Conservation (phyloP, 306 rosid species). For the Astragalus glycyphyllos region DNA sequence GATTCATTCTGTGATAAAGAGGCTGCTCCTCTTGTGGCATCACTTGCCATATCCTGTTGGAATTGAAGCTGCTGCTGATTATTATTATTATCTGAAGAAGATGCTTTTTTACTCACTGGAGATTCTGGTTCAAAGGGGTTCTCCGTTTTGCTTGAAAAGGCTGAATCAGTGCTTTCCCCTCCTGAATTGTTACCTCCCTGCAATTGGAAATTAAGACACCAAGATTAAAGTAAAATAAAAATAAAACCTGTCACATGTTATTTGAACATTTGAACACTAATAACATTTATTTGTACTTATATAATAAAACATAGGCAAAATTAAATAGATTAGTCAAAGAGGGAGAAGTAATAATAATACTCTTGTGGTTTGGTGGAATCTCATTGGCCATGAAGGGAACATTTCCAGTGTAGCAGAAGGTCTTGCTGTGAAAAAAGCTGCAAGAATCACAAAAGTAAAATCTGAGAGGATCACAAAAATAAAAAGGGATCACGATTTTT, state of each 20-base stretch:
- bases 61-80: slow-evolving; percentile 41
- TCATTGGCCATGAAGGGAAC: slow-evolving; percentile 99
- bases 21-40: slow-evolving; percentile 54
- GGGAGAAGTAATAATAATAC: slow-evolving; percentile 43
- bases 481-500: slow-evolving; percentile 15
- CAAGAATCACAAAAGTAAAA: slow-evolving; percentile 73
- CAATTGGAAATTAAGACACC: not conserved
- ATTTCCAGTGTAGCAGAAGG: slow-evolving; percentile 98
- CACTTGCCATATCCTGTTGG: slow-evolving; percentile 54
- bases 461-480: slow-evolving; percentile 61
- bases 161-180: slow-evolving; percentile 88
- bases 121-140: slow-evolving; percentile 74
- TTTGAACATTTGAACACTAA: no score
- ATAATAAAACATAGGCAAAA: not conserved
- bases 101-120: slow-evolving; percentile 67
- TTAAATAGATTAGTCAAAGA: slow-evolving; percentile 51
- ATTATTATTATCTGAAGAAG: slow-evolving; percentile 53
- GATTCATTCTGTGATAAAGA: slow-evolving; percentile 64
- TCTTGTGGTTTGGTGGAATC: slow-evolving; percentile 76
- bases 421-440: slow-evolving; percentile 83
- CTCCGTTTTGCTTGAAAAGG: slow-evolving; percentile 67
- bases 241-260: slow-evolving; percentile 14
- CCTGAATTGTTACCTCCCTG: slow-evolving; percentile 84
- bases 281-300: slow-evolving; percentile 2
- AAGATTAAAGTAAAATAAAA: no score